Evolutionary conservation across 257 asterid genomes (phyloP).

Genomic region (Perilla frutescens): DNA sequence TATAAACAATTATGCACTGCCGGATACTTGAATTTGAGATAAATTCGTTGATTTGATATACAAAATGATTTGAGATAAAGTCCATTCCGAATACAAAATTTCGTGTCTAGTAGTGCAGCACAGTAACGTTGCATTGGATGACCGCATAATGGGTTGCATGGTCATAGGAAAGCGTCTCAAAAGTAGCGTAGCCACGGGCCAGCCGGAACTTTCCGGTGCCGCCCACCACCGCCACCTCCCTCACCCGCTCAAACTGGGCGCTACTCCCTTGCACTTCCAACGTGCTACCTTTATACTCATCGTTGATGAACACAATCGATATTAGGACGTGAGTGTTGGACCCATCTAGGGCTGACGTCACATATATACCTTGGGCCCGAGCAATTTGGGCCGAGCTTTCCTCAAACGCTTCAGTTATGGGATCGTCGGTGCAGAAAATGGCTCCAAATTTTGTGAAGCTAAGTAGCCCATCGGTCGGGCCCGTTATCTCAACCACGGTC

Average conservation of each 20-base stretch:
- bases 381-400: constrained; percentile 44
- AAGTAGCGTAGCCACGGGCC: constrained; percentile 57
- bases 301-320: constrained; percentile 52
- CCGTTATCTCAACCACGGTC: constrained; percentile 51
- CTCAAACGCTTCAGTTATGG: constrained; percentile 43
- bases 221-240: constrained; percentile 67
- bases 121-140: constrained; percentile 50
- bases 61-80: no score
- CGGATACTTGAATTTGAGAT: neutral
- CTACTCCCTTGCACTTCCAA: constrained; percentile 58
- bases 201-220: constrained; percentile 65
- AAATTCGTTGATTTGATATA: no score
- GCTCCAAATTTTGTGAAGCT: constrained; percentile 54
- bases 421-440: constrained; percentile 57
- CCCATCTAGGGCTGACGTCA: constrained; percentile 62
- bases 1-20: neutral
- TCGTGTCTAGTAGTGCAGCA: constrained; percentile 42
- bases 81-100: constrained; percentile 22
- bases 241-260: constrained; percentile 53
- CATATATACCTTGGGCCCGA: constrained; percentile 57
- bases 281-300: constrained; percentile 51
- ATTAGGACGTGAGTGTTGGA: constrained; percentile 51
- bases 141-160: constrained; percentile 38
- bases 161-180: constrained; percentile 56
- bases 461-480: constrained; percentile 36